These are phyloP conservation scores for Neofusicoccum parvum DNA, from an alignment of 2,329 filamentous ascomycete species.

Conservation along the genomic window DNA sequence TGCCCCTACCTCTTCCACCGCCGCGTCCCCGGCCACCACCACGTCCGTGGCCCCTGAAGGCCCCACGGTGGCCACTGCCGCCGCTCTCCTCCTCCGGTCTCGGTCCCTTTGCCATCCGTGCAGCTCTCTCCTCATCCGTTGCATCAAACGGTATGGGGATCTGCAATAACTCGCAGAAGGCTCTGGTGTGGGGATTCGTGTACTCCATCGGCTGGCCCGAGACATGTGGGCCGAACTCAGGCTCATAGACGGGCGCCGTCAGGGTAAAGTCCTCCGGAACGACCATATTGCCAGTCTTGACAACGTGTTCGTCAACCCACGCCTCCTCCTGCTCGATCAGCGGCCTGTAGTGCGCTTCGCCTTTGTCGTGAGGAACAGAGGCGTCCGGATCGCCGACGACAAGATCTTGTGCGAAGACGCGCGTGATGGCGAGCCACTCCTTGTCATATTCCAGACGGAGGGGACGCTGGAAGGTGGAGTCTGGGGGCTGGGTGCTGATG, in stretches of 20 bases:
- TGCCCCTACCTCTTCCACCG: not conserved
- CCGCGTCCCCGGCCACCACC: constrained; percentile 22
- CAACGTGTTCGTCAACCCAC: constrained; percentile 83
- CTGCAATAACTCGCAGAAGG: constrained; percentile 76
- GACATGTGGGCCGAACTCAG: constrained; percentile 58
- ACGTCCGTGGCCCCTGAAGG: constrained; percentile 30
- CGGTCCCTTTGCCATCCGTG: constrained; percentile 55
- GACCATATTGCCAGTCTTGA: constrained; percentile 60
- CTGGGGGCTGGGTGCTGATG: constrained; percentile 45
- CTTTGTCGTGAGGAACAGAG: constrained; percentile 60
- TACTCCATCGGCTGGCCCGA: constrained; percentile 74
- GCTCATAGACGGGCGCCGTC: constrained; percentile 73
- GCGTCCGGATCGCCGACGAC: constrained; percentile 58
- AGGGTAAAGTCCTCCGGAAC: constrained; percentile 77
- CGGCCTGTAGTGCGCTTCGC: constrained; percentile 67
- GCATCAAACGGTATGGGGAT: constrained; percentile 77
- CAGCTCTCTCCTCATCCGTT: constrained; percentile 67
- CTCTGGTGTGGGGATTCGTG: constrained; percentile 81
- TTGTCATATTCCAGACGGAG: constrained; percentile 77
- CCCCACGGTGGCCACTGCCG: constrained; percentile 26
- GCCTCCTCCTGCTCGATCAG: constrained; percentile 68
- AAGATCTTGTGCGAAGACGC: constrained; percentile 68
- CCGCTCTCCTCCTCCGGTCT: constrained; percentile 20
- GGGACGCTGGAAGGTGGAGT: constrained; percentile 44
- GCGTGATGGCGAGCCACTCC: constrained; percentile 93